Evolutionary conservation across 257 asterid species (phyloP).

Genomic region (Lantana camara): DNA sequence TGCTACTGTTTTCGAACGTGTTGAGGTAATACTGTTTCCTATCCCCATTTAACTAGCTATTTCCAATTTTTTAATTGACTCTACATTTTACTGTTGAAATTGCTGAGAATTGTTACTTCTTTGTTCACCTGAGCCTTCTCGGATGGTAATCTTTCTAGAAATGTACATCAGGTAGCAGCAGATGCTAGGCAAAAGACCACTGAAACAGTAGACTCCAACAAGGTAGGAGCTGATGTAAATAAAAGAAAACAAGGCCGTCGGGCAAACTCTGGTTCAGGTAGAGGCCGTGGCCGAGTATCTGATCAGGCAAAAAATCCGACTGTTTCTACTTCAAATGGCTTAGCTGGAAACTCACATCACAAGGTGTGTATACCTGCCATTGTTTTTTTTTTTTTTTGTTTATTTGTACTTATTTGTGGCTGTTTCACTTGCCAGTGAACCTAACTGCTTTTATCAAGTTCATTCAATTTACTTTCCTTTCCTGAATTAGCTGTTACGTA

Average conservation of each 20-base stretch:
- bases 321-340: conserved; percentile 63
- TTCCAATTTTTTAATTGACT: conserved; percentile 22
- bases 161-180: conserved; percentile 43
- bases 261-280: conserved; percentile 66
- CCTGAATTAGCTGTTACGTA: not conserved
- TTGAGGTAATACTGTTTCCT: conserved; percentile 59
- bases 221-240: conserved; percentile 54
- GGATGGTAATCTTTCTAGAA: conserved; percentile 43
- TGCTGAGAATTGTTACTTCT: conserved; percentile 17
- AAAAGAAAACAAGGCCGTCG: conserved; percentile 77
- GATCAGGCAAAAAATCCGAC: conserved; percentile 59
- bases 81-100: conserved; percentile 16
- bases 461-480: conserved; percentile 8
- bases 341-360: conserved; percentile 50
- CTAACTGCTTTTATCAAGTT: conserved; percentile 11
- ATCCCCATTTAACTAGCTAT: conserved; percentile 13
- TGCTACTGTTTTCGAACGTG: conserved; percentile 43
- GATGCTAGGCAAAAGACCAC: conserved; percentile 52
- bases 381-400: conserved; percentile 17
- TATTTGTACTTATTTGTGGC: conserved; percentile 22
- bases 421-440: conserved; percentile 10
- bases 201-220: conserved; percentile 54
- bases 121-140: conserved; percentile 29
- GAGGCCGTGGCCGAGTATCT: conserved; percentile 80
- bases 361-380: conserved; percentile 47